Conservation (phyloP, 345 rosid genomes). For the Citrus inodora region DNA sequence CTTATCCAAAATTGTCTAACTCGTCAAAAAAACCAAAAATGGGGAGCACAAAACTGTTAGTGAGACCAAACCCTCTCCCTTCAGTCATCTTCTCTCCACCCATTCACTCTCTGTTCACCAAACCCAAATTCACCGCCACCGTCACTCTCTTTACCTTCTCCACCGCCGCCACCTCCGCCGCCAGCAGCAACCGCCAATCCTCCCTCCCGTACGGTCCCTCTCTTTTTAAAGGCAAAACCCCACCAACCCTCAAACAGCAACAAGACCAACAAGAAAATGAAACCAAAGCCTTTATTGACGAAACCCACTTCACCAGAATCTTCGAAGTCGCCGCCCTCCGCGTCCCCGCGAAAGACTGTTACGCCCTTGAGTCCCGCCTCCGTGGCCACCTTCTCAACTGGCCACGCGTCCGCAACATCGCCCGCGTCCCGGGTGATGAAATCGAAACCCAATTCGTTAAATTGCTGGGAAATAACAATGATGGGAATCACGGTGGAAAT, state of each 20-base stretch:
- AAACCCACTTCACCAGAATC: constrained; percentile 53
- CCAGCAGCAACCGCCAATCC: constrained; percentile 12
- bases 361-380: constrained; percentile 63
- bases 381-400: constrained; percentile 89
- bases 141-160: constrained; percentile 30
- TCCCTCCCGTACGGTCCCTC: constrained; percentile 68
- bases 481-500: background rate
- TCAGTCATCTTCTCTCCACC: constrained; percentile 23
- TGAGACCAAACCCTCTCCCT: constrained; percentile 36
- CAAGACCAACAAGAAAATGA: constrained; percentile 23
- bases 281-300: constrained; percentile 26
- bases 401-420: constrained; percentile 74
- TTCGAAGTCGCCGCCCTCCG: constrained; percentile 64
- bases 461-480: constrained; percentile 18
- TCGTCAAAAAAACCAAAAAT: constrained; percentile 9
- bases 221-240: constrained; percentile 58
- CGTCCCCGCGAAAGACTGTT: constrained; percentile 63
- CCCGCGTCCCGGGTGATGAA: constrained; percentile 79
- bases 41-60: constrained; percentile 44
- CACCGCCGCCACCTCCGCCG: constrained; percentile 6
- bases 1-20: background rate
- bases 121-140: constrained; percentile 12
- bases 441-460: constrained; percentile 43
- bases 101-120: constrained; percentile 17
- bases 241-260: constrained; percentile 6